Conservation (phyloP, 305 asterid species). For the Withania somnifera region DNA sequence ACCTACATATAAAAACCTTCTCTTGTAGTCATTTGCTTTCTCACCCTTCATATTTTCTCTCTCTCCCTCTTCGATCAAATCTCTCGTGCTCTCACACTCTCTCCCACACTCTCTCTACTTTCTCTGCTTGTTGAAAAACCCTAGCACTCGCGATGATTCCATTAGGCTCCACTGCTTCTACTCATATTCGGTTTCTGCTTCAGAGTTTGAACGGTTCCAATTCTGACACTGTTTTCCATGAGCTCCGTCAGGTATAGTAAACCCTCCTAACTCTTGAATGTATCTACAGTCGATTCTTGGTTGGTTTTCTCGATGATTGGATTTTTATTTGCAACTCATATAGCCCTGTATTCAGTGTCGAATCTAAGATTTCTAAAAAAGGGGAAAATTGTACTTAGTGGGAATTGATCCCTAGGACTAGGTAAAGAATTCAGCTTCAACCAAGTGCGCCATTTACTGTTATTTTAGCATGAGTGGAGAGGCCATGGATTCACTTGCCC, state of each 20-base stretch:
- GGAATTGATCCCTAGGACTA: too few species aligned
- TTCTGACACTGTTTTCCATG: conserved; percentile 55
- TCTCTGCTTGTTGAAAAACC: conserved; percentile 1
- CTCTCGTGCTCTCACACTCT: neutral
- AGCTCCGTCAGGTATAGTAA: conserved; percentile 51
- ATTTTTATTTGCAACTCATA: too few species aligned
- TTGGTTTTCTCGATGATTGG: neutral
- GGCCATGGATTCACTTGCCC: too few species aligned
- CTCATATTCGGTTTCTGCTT: conserved; percentile 70
- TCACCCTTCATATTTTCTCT: neutral
- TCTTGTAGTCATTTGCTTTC: neutral
- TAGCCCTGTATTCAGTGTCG: too few species aligned
- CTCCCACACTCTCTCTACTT: neutral
- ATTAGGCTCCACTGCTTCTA: conserved; percentile 37
- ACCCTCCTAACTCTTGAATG: too few species aligned
- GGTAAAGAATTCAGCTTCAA: too few species aligned
- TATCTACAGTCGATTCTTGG: neutral
- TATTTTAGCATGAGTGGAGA: too few species aligned
- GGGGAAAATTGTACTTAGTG: too few species aligned
- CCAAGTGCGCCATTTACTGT: too few species aligned
- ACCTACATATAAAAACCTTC: neutral
- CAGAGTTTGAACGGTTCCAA: conserved; percentile 65
- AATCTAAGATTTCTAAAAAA: too few species aligned
- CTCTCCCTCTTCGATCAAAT: neutral
- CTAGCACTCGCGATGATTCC: conserved; percentile 43